A percentile compares a stretch with the other conserved stretches of the same genome.
These are phyloP conservation scores for Noccaea bulbosa DNA, from an alignment of 345 rosid species.

Conservation along the genomic window DNA sequence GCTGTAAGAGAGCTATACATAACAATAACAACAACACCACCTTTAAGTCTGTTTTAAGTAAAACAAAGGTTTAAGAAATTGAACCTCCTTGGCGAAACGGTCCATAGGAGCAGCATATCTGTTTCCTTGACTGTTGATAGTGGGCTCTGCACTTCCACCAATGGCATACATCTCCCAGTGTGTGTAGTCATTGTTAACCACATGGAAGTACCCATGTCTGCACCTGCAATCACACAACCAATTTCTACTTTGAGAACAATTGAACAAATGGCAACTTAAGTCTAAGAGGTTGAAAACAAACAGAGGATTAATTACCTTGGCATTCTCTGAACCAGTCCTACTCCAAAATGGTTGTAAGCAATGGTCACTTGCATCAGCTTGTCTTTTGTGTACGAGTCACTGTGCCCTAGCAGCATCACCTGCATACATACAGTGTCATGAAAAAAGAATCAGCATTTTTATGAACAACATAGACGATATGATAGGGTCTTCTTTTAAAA, in stretches of 20 bases:
- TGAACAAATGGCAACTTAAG: neutral
- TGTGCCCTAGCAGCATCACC: slow-evolving; percentile 89
- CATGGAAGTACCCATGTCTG: slow-evolving; percentile 94
- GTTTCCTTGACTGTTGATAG: slow-evolving; percentile 97
- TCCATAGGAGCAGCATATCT: slow-evolving; percentile 79
- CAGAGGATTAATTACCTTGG: slow-evolving; percentile 59
- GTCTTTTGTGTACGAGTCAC: slow-evolving; percentile 84
- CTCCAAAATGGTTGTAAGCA: slow-evolving; percentile 94
- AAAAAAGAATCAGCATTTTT: too few species aligned
- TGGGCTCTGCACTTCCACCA: slow-evolving; percentile 93
- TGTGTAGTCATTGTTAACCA: slow-evolving; percentile 95
- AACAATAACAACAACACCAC: neutral
- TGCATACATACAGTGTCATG: too few species aligned
- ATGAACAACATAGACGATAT: too few species aligned
- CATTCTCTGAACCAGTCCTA: slow-evolving; percentile 95
- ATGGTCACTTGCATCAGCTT: slow-evolving; percentile 93
- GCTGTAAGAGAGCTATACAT: slow-evolving; percentile 1
- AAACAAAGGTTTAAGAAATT: neutral
- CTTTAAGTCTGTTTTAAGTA: slow-evolving; percentile 5
- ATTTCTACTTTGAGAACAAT: slow-evolving; percentile 1
- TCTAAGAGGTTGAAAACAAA: neutral
- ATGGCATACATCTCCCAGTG: slow-evolving; percentile 99
- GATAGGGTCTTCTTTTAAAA: too few species aligned
- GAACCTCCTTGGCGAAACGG: slow-evolving; percentile 87
- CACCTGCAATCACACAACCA: slow-evolving; percentile 57